Evolutionary conservation across 148 eudicot genomes (phyloP).

Genomic region (Gaultheria prostrata): DNA sequence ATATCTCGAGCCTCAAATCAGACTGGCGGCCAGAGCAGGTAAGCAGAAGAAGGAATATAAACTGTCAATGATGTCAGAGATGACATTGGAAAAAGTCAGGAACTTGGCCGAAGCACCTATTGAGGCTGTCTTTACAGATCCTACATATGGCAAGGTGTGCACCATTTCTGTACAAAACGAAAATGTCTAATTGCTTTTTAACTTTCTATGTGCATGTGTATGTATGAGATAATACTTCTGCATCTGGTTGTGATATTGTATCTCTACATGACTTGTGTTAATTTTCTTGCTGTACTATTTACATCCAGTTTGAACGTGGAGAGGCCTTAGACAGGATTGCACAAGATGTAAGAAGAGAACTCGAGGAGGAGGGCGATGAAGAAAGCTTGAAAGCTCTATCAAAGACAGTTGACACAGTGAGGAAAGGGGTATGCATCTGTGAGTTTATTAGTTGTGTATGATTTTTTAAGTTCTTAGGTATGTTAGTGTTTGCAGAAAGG

Average conservation of each 20-base stretch:
- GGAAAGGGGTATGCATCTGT: conserved; percentile 65
- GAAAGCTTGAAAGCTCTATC: conserved; percentile 73
- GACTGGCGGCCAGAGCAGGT: conserved; percentile 86
- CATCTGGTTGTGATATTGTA: background rate
- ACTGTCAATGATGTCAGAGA: conserved; percentile 75
- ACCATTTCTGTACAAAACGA: background rate
- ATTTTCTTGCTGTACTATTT: conserved; percentile 9
- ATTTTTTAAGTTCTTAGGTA: background rate
- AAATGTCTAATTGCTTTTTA: background rate
- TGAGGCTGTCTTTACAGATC: conserved; percentile 88
- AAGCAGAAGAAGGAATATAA: conserved; percentile 80
- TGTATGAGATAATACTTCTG: background rate
- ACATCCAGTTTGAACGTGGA: conserved; percentile 90
- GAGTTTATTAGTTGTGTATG: background rate
- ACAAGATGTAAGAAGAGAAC: conserved; percentile 64
- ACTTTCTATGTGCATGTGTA: background rate
- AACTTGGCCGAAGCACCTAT: conserved; percentile 68
- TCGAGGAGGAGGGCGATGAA: conserved; percentile 85
- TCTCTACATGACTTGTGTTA: background rate
- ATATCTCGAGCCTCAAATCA: conserved; percentile 89
- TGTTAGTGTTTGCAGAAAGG: conserved; percentile 1
- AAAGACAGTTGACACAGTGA: conserved; percentile 90
- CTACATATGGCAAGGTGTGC: conserved; percentile 80
- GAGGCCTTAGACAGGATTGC: conserved; percentile 85
- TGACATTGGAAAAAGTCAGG: conserved; percentile 70